These are phyloP conservation scores for Xylariaceae sp. DNA, from an alignment of 2,329 filamentous ascomycete species.

Conservation along the genomic window DNA sequence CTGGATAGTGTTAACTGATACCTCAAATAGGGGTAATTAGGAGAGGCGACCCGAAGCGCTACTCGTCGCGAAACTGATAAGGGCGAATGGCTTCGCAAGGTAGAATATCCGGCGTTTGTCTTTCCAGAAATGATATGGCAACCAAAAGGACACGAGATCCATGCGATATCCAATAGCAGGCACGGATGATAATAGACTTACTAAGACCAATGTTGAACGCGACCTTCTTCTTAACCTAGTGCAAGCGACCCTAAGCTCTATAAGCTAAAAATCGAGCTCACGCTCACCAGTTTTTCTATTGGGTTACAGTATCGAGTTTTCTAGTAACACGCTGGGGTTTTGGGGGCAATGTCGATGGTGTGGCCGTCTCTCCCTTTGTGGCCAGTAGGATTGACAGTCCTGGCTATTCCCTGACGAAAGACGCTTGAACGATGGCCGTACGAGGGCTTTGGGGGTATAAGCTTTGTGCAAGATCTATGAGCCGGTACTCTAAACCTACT, in stretches of 20 bases:
- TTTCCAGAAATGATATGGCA: slow-evolving; percentile 6
- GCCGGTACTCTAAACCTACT: no score
- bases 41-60: background rate
- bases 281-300: background rate
- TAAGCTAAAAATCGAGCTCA: background rate
- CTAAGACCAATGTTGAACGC: background rate
- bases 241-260: background rate
- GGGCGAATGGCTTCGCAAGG: background rate
- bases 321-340: background rate
- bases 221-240: no score
- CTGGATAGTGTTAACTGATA: background rate
- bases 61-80: background rate
- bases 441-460: no score
- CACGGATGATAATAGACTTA: slow-evolving; percentile 27
- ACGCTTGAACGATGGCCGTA: no score
- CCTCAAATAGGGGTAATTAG: slow-evolving; percentile 3
- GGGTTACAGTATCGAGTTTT: background rate
- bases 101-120: slow-evolving; percentile 21
- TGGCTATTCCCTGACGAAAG: no score
- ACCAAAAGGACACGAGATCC: slow-evolving; percentile 28
- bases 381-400: no score
- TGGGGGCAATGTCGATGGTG: no score
- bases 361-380: no score
- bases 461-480: no score
- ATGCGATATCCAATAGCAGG: slow-evolving; percentile 29